Evolutionary conservation across 352 stramenopile genomes (phyloP).

Genomic region (Elongisporangium anandrum): DNA sequence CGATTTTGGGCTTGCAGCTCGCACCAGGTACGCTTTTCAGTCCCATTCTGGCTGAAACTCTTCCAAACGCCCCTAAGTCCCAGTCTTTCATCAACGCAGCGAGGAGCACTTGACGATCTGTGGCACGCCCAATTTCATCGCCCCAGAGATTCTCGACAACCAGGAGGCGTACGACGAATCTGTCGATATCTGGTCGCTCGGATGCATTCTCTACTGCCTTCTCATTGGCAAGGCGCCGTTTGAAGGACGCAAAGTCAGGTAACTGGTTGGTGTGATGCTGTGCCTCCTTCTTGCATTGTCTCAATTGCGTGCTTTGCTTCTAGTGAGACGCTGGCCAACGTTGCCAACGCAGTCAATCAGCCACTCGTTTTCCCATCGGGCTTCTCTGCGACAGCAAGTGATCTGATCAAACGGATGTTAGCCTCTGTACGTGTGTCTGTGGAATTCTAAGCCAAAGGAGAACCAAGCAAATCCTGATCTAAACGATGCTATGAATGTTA

Average conservation of each 20-base stretch:
- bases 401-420: constrained; percentile 64
- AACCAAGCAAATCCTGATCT: background rate
- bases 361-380: constrained; percentile 43
- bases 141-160: constrained; percentile 59
- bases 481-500: background rate
- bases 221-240: constrained; percentile 63
- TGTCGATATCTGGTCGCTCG: constrained; percentile 79
- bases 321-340: constrained; percentile 67
- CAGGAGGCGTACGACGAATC: constrained; percentile 42
- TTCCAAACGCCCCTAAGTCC: too few relatives aligned
- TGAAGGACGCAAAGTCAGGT: constrained; percentile 72
- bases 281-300: background rate
- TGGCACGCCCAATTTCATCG: constrained; percentile 83
- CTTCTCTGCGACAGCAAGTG: constrained; percentile 46
- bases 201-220: constrained; percentile 75
- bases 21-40: constrained; percentile 26
- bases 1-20: constrained; percentile 69
- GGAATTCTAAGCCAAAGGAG: too few relatives aligned
- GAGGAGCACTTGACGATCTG: constrained; percentile 67
- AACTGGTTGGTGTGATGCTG: background rate
- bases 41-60: too few relatives aligned
- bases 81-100: constrained; percentile 15
- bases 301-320: background rate
- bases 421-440: constrained; percentile 33
- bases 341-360: constrained; percentile 40